Evolutionary conservation across 495 filamentous ascomycete genomes (phyloP).

Genomic region (Cudoniella acicularis): DNA sequence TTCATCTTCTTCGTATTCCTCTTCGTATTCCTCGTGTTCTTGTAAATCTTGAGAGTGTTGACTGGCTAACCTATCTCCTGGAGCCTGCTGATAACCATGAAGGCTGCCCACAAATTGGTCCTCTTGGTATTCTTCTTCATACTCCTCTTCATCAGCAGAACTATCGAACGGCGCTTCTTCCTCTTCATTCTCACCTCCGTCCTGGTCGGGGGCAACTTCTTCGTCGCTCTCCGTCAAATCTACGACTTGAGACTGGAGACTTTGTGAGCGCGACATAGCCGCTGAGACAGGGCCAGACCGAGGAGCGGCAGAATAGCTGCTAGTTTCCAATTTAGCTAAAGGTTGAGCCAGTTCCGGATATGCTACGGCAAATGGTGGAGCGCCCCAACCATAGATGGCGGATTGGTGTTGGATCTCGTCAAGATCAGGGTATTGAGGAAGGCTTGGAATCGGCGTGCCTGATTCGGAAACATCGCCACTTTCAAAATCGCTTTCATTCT

Average conservation of each 20-base stretch:
- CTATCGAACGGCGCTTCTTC: conserved; percentile 21
- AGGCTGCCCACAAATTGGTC: background rate
- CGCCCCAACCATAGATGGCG: background rate
- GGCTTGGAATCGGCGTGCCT: background rate
- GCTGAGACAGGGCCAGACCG: background rate
- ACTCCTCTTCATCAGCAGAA: conserved; percentile 1
- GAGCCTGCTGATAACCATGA: background rate
- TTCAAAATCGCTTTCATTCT: background rate
- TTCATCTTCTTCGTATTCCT: conserved; percentile 29
- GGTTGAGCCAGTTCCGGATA: conserved; percentile 16
- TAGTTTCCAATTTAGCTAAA: conserved; percentile 11
- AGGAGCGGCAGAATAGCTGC: background rate
- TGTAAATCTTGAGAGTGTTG: background rate
- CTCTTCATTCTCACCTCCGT: conserved; percentile 42
- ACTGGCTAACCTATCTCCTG: background rate
- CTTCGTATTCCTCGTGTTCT: conserved; percentile 2
- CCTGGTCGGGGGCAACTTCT: conserved; percentile 6
- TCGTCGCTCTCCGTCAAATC: conserved; percentile 33
- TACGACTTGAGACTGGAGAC: conserved; percentile 9
- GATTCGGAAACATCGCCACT: background rate
- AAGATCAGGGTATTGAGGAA: conserved; percentile 4
- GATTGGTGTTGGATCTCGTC: background rate
- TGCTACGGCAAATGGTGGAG: background rate
- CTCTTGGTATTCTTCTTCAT: conserved; percentile 9
- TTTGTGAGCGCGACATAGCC: conserved; percentile 21